These are phyloP conservation scores for Monocercomonoides exilis DNA, from an alignment of 78 protist species.

Conservation along the genomic window DNA sequence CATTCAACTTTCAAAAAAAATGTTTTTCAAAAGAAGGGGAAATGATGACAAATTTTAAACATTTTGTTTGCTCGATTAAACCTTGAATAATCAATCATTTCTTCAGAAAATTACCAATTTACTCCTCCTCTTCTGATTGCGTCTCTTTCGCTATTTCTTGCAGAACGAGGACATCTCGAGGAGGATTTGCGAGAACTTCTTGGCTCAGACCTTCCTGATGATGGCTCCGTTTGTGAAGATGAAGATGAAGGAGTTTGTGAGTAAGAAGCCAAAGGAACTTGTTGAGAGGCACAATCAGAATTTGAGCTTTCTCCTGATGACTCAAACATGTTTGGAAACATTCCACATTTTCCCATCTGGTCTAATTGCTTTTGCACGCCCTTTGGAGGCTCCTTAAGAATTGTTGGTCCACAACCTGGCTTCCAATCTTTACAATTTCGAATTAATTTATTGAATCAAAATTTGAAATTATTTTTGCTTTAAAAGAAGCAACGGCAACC, in stretches of 20 bases:
- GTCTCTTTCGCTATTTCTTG: background rate
- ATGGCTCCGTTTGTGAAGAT: background rate
- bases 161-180: background rate
- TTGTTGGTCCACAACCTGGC: background rate
- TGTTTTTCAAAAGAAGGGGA: no score
- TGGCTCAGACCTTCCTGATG: background rate
- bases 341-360: background rate
- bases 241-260: background rate
- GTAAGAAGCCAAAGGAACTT: background rate
- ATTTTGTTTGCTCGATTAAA: no score
- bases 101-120: no score
- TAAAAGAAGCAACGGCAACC: no score
- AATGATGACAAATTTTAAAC: no score
- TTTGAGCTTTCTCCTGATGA: background rate
- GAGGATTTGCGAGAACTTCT: background rate
- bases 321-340: no score
- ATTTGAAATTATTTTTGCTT: no score
- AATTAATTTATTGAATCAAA: background rate
- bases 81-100: no score
- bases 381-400: background rate
- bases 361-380: background rate
- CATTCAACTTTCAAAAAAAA: no score
- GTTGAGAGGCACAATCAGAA: background rate
- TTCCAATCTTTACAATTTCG: background rate
- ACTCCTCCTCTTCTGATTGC: background rate